Percentiles rank a stretch among this genome's conserved stretches.
Evolutionary conservation across 2,329 filamentous ascomycete species (phyloP).

Genomic region (Microcyclospora pomicola): DNA sequence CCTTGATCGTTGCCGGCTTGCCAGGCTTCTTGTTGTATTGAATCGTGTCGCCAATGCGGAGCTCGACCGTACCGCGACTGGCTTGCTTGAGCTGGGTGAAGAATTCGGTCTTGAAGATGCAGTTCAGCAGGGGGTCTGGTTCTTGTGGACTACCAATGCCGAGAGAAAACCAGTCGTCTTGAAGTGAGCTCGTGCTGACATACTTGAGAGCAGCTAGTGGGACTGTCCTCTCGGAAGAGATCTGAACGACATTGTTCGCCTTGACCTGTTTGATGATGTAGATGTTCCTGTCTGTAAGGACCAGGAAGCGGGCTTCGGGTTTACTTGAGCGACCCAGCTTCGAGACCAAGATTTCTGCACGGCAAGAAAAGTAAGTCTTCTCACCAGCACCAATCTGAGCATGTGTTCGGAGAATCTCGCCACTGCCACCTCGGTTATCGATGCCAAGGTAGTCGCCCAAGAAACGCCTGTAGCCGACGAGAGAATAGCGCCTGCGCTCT

Average conservation of each 20-base stretch:
- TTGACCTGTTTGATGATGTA: conserved; percentile 79
- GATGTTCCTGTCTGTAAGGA: conserved; percentile 69
- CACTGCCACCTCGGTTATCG: conserved; percentile 64
- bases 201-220: conserved; percentile 81
- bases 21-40: conserved; percentile 97
- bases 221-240: conserved; percentile 67
- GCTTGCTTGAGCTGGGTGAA: conserved; percentile 79
- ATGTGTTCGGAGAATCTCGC: conserved; percentile 63
- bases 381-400: conserved; percentile 58
- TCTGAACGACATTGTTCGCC: conserved; percentile 67
- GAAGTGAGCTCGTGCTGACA: conserved; percentile 63
- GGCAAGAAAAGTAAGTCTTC: conserved; percentile 73
- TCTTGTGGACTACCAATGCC: conserved; percentile 83
- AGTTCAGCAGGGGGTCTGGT: conserved; percentile 83
- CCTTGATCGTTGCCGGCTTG: conserved; percentile 80
- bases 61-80: conserved; percentile 64
- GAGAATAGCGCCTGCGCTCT: conserved; percentile 78
- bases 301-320: conserved; percentile 67
- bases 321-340: conserved; percentile 97
- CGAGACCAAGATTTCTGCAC: conserved; percentile 76
- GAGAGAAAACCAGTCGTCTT: conserved; percentile 94
- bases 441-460: conserved; percentile 89
- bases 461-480: conserved; percentile 83
- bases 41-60: conserved; percentile 73
- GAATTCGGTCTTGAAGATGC: conserved; percentile 91